Conservation (phyloP, 441 rosid species). For the Syzygium syzygioides region DNA sequence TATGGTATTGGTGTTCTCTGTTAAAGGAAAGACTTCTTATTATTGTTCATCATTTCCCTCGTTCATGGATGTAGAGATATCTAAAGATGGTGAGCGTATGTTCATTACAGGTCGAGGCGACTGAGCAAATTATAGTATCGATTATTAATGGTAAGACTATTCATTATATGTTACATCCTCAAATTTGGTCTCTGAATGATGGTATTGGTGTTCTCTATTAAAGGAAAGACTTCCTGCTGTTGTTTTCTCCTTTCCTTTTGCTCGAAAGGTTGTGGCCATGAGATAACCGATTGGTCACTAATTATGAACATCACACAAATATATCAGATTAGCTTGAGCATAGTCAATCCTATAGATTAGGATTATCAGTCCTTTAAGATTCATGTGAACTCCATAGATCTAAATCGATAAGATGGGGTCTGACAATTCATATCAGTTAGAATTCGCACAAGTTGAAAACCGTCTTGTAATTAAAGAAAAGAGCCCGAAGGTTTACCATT, state of each 20-base stretch:
- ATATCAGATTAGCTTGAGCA: not conserved
- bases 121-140: not conserved
- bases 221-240: not conserved
- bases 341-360: not conserved
- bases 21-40: not conserved
- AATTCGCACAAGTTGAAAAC: not conserved
- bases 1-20: not conserved
- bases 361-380: not conserved
- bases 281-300: not conserved
- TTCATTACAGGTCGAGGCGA: not conserved
- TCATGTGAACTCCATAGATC: not conserved
- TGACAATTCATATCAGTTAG: not conserved
- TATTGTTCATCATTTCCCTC: not conserved
- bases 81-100: not conserved
- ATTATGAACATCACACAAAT: not conserved
- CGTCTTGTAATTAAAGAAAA: not conserved
- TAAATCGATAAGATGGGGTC: not conserved
- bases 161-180: not conserved
- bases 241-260: not conserved
- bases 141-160: not conserved
- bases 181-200: not conserved
- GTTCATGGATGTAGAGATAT: not conserved
- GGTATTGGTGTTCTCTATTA: not conserved
- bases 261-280: not conserved
- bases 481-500: not conserved